Evolutionary conservation across 306 rosid genomes (phyloP).

Genomic region (Lathyrus sativus): DNA sequence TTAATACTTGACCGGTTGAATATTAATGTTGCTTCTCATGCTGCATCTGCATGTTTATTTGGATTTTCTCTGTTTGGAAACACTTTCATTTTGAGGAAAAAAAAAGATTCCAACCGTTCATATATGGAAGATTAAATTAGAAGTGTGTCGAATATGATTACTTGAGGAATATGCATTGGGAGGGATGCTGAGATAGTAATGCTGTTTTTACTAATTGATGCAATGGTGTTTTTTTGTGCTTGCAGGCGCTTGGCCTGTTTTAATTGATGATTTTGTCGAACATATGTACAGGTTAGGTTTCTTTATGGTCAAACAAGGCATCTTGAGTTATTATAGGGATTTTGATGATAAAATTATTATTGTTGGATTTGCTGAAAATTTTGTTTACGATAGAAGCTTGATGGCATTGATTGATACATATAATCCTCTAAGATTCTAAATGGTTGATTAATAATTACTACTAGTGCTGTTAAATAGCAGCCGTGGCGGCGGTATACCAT

Average conservation of each 20-base stretch:
- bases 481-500: too few species aligned
- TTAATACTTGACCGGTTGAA: slow-evolving; percentile 12
- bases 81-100: neutral
- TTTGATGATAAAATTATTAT: slow-evolving; percentile 23
- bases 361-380: slow-evolving; percentile 23
- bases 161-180: slow-evolving; percentile 19
- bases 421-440: slow-evolving; percentile 20
- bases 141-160: slow-evolving; percentile 9
- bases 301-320: slow-evolving; percentile 27
- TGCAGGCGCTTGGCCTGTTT: slow-evolving; percentile 99
- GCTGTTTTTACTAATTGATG: slow-evolving; percentile 26
- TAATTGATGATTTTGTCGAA: slow-evolving; percentile 94
- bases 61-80: neutral
- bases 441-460: slow-evolving; percentile 4
- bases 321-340: slow-evolving; percentile 13
- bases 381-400: slow-evolving; percentile 4
- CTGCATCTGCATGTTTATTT: slow-evolving; percentile 10
- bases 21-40: slow-evolving; percentile 18
- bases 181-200: neutral
- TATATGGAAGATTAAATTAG: slow-evolving; percentile 11
- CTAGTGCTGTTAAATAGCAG: too few species aligned
- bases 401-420: slow-evolving; percentile 27
- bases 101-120: neutral
- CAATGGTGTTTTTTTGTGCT: slow-evolving; percentile 12
- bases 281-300: slow-evolving; percentile 89